Percentiles rank a stretch among this genome's conserved stretches.
These are phyloP conservation scores for Nakazawaea laoshanensis DNA, from an alignment of 805 yeast species.

Conservation along the genomic window DNA sequence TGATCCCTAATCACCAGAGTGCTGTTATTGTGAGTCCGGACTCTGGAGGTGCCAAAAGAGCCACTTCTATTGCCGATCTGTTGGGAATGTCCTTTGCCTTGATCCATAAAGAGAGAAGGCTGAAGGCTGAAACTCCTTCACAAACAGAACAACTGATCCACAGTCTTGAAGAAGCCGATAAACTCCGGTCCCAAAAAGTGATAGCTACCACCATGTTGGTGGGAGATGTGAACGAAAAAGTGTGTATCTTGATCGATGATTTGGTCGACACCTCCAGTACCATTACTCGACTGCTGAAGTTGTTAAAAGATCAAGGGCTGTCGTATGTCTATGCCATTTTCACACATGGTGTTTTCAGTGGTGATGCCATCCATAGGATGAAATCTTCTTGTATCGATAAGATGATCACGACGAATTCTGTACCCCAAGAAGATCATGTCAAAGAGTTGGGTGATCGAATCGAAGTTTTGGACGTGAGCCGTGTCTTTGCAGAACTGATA, in stretches of 20 bases:
- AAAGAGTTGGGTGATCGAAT: conserved; percentile 50
- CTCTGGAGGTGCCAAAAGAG: conserved; percentile 98
- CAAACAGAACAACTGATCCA: conserved; percentile 15
- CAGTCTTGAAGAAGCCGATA: conserved; percentile 14
- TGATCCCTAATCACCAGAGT: conserved; percentile 71
- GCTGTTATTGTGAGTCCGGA: conserved; percentile 96
- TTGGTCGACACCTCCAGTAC: conserved; percentile 91
- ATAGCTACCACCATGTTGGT: conserved; percentile 89
- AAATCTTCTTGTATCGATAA: conserved; percentile 67
- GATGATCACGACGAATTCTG: conserved; percentile 82
- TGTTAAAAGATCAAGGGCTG: conserved; percentile 91
- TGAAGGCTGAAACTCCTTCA: conserved; percentile 27
- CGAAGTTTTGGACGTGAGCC: conserved; percentile 80
- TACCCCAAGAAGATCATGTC: conserved; percentile 67
- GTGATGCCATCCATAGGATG: conserved; percentile 77
- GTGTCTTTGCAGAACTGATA: conserved; percentile 88
- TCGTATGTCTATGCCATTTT: conserved; percentile 75
- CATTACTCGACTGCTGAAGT: conserved; percentile 82
- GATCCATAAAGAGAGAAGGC: conserved; percentile 87
- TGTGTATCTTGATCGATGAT: conserved; percentile 90
- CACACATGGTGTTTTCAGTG: conserved; percentile 90
- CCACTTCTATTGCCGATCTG: conserved; percentile 88
- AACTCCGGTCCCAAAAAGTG: conserved; percentile 19
- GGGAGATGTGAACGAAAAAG: conserved; percentile 83
- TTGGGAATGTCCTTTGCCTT: conserved; percentile 85